phyloP scores from a whole-genome alignment of 2,329 filamentous ascomycete species.

The Coniochaeta sp. region DNA sequence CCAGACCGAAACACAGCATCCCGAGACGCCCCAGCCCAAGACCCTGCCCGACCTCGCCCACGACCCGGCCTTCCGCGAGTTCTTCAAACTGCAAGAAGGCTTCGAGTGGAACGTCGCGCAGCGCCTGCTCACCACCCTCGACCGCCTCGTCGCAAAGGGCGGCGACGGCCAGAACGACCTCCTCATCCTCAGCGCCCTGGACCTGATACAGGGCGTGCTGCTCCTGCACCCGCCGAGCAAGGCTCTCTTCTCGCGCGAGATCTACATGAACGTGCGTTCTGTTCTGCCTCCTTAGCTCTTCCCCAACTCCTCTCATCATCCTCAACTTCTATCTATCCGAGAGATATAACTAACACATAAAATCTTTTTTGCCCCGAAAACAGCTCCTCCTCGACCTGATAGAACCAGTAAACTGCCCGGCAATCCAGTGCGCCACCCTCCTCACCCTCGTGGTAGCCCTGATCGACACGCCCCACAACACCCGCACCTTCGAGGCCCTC shows the following conservation, averaged over 20 bases:
- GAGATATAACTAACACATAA: no score
- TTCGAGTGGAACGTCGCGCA: slow-evolving; percentile 97
- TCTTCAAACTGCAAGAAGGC: slow-evolving; percentile 92
- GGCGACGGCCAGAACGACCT: slow-evolving; percentile 79
- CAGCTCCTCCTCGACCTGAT: slow-evolving; percentile 85
- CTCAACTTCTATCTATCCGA: background rate
- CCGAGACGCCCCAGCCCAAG: slow-evolving; percentile 40
- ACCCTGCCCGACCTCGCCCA: slow-evolving; percentile 61
- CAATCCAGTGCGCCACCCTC: slow-evolving; percentile 83
- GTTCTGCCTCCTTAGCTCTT: background rate
- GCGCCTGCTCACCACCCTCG: slow-evolving; percentile 76
- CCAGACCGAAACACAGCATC: background rate
- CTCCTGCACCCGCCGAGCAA: slow-evolving; percentile 87
- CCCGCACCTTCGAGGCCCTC: slow-evolving; percentile 82
- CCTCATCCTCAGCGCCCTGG: slow-evolving; percentile 79
- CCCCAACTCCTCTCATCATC: slow-evolving; percentile 2
- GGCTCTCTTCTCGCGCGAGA: slow-evolving; percentile 76
- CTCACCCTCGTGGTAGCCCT: slow-evolving; percentile 85
- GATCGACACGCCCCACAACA: slow-evolving; percentile 79
- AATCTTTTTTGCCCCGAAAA: no score
- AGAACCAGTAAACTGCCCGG: slow-evolving; percentile 83
- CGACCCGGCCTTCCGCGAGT: slow-evolving; percentile 88
- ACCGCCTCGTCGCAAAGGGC: slow-evolving; percentile 76
- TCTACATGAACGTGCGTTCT: slow-evolving; percentile 81
- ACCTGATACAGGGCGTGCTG: slow-evolving; percentile 80